These are phyloP conservation scores for Orbilia brochopaga DNA, from an alignment of 2,329 filamentous ascomycete genomes.

Conservation along the genomic window DNA sequence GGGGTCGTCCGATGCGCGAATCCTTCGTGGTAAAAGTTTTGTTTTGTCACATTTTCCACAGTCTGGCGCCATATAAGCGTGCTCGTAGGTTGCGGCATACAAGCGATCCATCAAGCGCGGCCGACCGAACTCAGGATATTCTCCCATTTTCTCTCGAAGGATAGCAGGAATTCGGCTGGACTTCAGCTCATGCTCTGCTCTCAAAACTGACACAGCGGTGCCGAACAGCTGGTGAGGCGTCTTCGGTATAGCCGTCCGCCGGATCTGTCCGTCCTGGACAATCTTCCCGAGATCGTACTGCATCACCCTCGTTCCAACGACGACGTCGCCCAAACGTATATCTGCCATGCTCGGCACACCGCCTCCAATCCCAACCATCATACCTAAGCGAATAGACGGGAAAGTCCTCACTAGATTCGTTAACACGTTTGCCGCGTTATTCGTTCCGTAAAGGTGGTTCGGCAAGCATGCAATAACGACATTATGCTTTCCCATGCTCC, in stretches of 20 bases:
- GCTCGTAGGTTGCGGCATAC: slow-evolving; percentile 26
- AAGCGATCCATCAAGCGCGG: slow-evolving; percentile 13
- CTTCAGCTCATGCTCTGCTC: slow-evolving; percentile 21
- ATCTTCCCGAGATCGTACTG: slow-evolving; percentile 55
- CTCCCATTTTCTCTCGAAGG: slow-evolving; percentile 23
- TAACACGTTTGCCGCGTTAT: slow-evolving; percentile 56
- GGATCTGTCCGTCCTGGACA: slow-evolving; percentile 28
- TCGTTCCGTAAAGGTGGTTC: slow-evolving; percentile 56
- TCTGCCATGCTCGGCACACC: slow-evolving; percentile 52
- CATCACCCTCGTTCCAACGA: slow-evolving; percentile 55
- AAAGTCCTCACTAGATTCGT: slow-evolving; percentile 56
- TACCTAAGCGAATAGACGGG: slow-evolving; percentile 40
- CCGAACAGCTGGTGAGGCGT: slow-evolving; percentile 16
- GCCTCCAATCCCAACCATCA: slow-evolving; percentile 55
- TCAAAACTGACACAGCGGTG: slow-evolving; percentile 23
- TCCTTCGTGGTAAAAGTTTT: slow-evolving; percentile 11
- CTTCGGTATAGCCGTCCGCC: slow-evolving; percentile 26
- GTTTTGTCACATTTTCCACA: slow-evolving; percentile 23
- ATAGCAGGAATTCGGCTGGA: slow-evolving; percentile 26
- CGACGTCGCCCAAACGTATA: slow-evolving; percentile 54
- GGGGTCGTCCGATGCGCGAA: neutral
- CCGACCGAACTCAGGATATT: slow-evolving; percentile 4
- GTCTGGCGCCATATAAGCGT: neutral
- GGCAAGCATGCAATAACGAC: slow-evolving; percentile 57
- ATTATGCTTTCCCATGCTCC: slow-evolving; percentile 56